Evolutionary conservation across 352 stramenopile genomes (phyloP).

Genomic region (Pythium brachiatum): DNA sequence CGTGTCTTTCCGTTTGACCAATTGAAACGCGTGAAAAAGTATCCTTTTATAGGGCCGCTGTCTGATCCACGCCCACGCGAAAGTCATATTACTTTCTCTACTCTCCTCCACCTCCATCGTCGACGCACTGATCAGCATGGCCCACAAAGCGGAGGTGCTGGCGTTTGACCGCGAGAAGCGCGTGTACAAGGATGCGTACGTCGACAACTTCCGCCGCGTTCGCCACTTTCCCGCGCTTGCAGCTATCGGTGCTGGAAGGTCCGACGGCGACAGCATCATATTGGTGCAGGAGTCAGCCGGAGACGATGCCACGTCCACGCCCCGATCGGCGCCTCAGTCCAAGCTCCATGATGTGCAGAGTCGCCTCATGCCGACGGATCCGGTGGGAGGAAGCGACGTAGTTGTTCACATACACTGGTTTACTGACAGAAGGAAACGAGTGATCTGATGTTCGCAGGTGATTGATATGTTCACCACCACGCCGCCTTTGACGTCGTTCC

Average conservation of each 20-base stretch:
- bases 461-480: conserved; percentile 58
- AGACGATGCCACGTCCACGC: conserved; percentile 1
- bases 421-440: no score
- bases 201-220: conserved; percentile 66
- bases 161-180: conserved; percentile 74
- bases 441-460: conserved; percentile 30
- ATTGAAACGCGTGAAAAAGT: conserved; percentile 5
- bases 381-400: conserved; percentile 29
- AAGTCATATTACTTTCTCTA: no score
- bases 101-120: not conserved
- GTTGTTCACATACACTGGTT: not conserved
- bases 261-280: conserved; percentile 60
- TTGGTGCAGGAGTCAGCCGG: conserved; percentile 47
- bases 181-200: conserved; percentile 74
- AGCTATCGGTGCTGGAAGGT: conserved; percentile 41
- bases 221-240: conserved; percentile 72
- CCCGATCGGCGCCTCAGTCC: conserved; percentile 1
- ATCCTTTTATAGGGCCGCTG: conserved; percentile 9
- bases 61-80: not conserved
- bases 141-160: conserved; percentile 49
- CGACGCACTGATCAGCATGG: conserved; percentile 18
- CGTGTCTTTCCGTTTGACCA: not conserved
- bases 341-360: conserved; percentile 44
- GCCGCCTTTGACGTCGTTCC: conserved; percentile 53
- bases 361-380: conserved; percentile 48